These are phyloP conservation scores for Naganishia albida DNA, from an alignment of 1,284 basidiomycete species.

Conservation along the genomic window DNA sequence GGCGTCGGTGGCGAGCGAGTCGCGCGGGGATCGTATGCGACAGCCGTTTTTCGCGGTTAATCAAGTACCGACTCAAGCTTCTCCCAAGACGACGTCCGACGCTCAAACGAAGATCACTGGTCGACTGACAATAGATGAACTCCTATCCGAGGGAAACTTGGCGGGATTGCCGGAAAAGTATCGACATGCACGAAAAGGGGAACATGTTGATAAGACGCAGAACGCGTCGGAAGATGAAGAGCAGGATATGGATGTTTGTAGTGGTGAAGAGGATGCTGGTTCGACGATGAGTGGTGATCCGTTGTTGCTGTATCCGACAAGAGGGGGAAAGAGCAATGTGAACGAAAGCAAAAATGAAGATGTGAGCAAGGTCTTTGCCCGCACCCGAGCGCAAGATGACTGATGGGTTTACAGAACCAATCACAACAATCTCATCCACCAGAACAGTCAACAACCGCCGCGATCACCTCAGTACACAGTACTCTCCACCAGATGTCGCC, in stretches of 20 bases:
- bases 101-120: not conserved
- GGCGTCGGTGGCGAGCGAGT: not conserved
- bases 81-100: not conserved
- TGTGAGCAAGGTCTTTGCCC: not conserved
- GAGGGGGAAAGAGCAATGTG: not conserved
- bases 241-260: not conserved
- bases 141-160: constrained; percentile 5
- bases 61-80: not conserved
- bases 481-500: too few species aligned
- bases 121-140: not conserved
- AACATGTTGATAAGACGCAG: not conserved
- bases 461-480: too few species aligned
- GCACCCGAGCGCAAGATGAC: too few species aligned
- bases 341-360: not conserved
- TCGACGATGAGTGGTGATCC: not conserved
- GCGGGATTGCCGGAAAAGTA: constrained; percentile 7
- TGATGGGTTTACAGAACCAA: not conserved
- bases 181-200: not conserved
- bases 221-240: not conserved
- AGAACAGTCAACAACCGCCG: too few species aligned
- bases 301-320: not conserved
- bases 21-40: not conserved
- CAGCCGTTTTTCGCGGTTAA: not conserved
- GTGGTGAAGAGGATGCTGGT: not conserved
- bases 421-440: not conserved